Conservation (phyloP, 495 filamentous ascomycete species). For the Xylaria nigripes region DNA sequence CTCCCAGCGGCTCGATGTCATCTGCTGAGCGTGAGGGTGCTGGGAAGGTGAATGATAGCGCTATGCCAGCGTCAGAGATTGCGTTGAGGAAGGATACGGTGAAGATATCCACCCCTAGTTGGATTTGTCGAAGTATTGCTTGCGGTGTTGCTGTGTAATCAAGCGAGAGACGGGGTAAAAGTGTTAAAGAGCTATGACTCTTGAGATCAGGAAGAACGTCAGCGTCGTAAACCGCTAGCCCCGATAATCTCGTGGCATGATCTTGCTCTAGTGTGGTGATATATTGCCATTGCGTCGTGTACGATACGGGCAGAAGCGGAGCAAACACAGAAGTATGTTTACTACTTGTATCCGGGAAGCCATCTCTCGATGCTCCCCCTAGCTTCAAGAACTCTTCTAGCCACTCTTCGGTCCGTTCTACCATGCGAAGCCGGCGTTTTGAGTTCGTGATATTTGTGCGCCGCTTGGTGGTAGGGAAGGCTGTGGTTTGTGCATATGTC, state of each 20-base stretch:
- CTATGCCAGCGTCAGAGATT: conserved; percentile 78
- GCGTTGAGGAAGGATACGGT: conserved; percentile 62
- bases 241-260: conserved; percentile 47
- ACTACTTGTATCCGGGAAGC: conserved; percentile 18
- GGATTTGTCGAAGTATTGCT: conserved; percentile 61
- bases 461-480: conserved; percentile 14
- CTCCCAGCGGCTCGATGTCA: conserved; percentile 48
- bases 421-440: conserved; percentile 74
- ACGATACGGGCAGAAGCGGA: conserved; percentile 68
- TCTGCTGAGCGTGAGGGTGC: conserved; percentile 12
- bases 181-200: conserved; percentile 36
- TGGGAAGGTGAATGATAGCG: conserved; percentile 72
- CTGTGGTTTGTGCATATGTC: conserved; percentile 39
- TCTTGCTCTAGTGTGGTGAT: conserved; percentile 55
- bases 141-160: conserved; percentile 61
- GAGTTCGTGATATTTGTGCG: conserved; percentile 41
- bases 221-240: conserved; percentile 74
- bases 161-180: conserved; percentile 66
- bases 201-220: conserved; percentile 59
- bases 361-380: conserved; percentile 24
- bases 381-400: conserved; percentile 50
- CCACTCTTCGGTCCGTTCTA: conserved; percentile 71
- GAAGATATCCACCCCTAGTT: conserved; percentile 71
- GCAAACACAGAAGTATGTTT: conserved; percentile 55
- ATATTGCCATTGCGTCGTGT: conserved; percentile 67